Base-by-base conservation (phyloP, 2,329 filamentous ascomycete genomes). In the Basipetospora sp. region DNA sequence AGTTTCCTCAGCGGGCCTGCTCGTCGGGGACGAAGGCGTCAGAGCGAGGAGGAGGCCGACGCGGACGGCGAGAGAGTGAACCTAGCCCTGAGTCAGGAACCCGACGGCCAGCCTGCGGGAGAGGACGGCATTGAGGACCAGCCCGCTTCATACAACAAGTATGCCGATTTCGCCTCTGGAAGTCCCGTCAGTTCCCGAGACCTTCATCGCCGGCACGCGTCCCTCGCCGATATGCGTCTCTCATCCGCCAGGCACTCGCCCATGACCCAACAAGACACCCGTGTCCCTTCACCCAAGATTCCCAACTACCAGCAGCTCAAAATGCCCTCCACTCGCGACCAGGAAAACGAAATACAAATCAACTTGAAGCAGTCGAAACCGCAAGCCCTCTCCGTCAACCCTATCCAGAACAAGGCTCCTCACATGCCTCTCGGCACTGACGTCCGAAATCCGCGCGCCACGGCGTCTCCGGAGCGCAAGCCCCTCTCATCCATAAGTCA, bases 1-100 rank as follows among this genome's bases (percentile, higher is more conserved):
- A 80, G 74, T 42, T 87, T 88, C 46, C 62, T 90, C 16, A 85
- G 81, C 47, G 83, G 81, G 1, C 84, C 84, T 19, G 81, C 84
- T 15, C 72, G 84, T 39, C 69, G 85, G 46, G 84, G 82, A 18
- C 70, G 80, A 43, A 67, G 77, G 45, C 64, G 74, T 41, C 69
- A 69, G 48, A 81, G 77, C 47, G 77, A 80, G 44, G 78, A 83
- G 44, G 76, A 80, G 28, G 70, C 53, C 5, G 68, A 69, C 39
- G 55, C 41, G 17, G 35, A 40, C 16, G 48, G 28, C 2, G 55
- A 63, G 25, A 54, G 45, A 6, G 65, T 68, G 8, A 58, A 54
- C 15, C 45, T 62, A 22, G 47, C 47, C 37, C 55, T 56, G 5
- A 58, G 50, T 46, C 62, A 62, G 20, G 64, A 71, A 14, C 50